Percentiles rank a stretch among this genome's conserved stretches.
Conservation (phyloP, 306 rosid genomes). For the Ochetophila trinervis region DNA sequence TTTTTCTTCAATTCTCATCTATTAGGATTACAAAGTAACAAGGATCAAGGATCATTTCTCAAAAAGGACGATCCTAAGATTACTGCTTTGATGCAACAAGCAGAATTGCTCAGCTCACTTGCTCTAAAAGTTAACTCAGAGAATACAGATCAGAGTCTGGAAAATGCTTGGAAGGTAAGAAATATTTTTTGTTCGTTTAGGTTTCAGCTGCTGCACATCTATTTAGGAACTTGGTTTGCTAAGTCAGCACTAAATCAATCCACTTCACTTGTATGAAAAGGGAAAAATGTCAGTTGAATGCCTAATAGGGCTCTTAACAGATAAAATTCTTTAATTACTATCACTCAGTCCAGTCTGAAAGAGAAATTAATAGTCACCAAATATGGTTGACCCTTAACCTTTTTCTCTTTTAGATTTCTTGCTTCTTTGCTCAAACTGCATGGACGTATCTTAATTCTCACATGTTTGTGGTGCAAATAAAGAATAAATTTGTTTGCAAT, state of each 20-base stretch:
- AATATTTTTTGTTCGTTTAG: constrained; percentile 21
- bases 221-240: constrained; percentile 6
- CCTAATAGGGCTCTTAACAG: not conserved
- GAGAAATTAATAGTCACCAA: not conserved
- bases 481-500: not conserved
- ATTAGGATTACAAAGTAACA: constrained; percentile 51
- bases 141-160: constrained; percentile 91
- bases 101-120: constrained; percentile 82
- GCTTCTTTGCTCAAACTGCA: not conserved
- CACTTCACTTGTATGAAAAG: not conserved
- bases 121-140: constrained; percentile 80
- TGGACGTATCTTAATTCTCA: not conserved
- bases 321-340: not conserved
- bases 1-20: constrained; percentile 27
- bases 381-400: not conserved
- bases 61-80: constrained; percentile 88
- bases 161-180: constrained; percentile 97
- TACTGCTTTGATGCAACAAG: constrained; percentile 85
- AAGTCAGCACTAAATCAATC: constrained; percentile 7
- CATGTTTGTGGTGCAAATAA: not conserved
- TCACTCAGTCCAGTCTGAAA: not conserved
- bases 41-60: constrained; percentile 67
- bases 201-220: constrained; percentile 7
- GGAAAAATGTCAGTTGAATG: not conserved
- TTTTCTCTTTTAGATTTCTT: not conserved